Base-by-base conservation (phyloP, 176 grass and related monocot genomes). In the Rhynchospora breviuscula region DNA sequence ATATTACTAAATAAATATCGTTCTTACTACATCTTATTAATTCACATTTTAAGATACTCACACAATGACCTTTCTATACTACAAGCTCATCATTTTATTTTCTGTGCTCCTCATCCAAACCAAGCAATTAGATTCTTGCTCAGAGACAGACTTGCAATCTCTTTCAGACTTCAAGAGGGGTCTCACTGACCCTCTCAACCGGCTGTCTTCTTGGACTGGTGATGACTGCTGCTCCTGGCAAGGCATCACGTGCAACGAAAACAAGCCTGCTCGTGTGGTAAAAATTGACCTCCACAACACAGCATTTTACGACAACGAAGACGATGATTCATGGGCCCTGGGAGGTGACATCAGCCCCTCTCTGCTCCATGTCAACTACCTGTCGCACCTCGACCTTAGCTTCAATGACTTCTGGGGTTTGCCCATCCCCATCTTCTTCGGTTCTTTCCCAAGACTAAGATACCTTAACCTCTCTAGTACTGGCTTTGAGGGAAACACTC, bases 361-460 rank as follows among this genome's bases (percentile, higher is more conserved):
- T 44, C 29, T 88, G 1, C 67, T 68, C 29, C 54, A 57, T 11
- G 40, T 87, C 29, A 48, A 83, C 63, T 63, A 75, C 15, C 43
- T 87, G 40, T 51, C 47, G n/a, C 26, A 76, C 23, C 72, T 87
- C 57, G 85, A 87, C 64, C 53, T 88, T 10, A 79, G 86, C 86
- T 13, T 45, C 53, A 88, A 84, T 75, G 56, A 84, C 65, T 88
- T 88, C 45, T 56, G 29, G 13, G 80, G 35, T 17, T 23, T 62
- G 5, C 21, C n/a, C 10, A 84, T 88, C 8, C 86, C 80, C 13
- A 23, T 8, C 12, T 67, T 84, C 14, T 43, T 88, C 1, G 86
- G 66, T 12, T 84, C 86, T n/a, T 84, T 84, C 19, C 64, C 35
- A 35, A 84, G 63, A 43, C 46, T 84, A 64, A 64, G 59, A 46